phyloP scores from a whole-genome alignment of 768 basidiomycete genomes.

The Pluteus cervinus region DNA sequence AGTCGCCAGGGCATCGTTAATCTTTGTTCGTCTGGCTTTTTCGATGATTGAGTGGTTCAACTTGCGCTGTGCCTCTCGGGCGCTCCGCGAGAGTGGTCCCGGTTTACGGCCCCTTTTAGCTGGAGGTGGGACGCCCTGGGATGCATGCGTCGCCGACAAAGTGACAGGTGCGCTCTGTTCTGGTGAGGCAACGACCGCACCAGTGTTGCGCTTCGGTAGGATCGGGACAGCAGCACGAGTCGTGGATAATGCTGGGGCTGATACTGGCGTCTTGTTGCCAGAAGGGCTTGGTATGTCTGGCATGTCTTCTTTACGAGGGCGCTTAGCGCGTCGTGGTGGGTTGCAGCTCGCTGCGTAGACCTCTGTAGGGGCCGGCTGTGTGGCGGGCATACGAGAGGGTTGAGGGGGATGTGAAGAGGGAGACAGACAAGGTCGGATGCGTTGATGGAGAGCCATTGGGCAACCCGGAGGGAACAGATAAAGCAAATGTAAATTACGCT shows the following conservation, averaged over 20 bases:
- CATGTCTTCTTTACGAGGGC: constrained; percentile 12
- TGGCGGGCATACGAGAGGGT: background rate
- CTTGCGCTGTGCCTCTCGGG: constrained; percentile 83
- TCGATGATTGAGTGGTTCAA: constrained; percentile 95
- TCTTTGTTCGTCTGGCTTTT: constrained; percentile 89
- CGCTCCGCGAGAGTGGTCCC: constrained; percentile 63
- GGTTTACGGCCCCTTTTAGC: constrained; percentile 72
- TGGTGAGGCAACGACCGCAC: constrained; percentile 3
- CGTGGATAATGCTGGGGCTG: constrained; percentile 7
- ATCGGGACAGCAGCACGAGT: constrained; percentile 17
- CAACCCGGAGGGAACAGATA: too few relatives aligned
- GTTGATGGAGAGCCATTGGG: background rate
- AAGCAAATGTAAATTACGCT: too few relatives aligned
- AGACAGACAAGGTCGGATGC: constrained; percentile 6
- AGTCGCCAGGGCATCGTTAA: constrained; percentile 83
- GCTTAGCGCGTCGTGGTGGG: constrained; percentile 33
- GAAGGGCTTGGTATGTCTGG: constrained; percentile 8
- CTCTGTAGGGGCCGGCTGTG: constrained; percentile 8
- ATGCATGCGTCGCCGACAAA: background rate
- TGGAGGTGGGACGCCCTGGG: constrained; percentile 16
- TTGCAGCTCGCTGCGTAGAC: constrained; percentile 30
- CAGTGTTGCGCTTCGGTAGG: constrained; percentile 19
- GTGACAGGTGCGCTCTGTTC: constrained; percentile 1
- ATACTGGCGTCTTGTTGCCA: constrained; percentile 6
- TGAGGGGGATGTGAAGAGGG: constrained; percentile 1